These are phyloP conservation scores for Apostasia ramifera DNA, from an alignment of 106 monocot species.

Conservation along the genomic window DNA sequence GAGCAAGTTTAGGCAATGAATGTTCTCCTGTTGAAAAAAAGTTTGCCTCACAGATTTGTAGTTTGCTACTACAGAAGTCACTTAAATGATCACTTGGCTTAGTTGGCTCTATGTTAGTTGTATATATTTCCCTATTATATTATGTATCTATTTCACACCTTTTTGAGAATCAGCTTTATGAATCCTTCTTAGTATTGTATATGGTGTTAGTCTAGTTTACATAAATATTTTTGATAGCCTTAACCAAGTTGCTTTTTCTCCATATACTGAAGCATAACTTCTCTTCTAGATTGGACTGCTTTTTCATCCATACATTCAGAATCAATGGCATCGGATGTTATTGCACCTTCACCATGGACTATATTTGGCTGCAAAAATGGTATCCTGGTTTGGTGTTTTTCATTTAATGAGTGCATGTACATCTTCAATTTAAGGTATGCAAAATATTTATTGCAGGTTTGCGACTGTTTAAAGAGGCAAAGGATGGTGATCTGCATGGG, in stretches of 20 bases:
- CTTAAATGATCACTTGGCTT: no score
- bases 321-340: conserved; percentile 78
- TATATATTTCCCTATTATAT: no score
- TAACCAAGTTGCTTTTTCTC: not conserved
- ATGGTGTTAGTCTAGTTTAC: no score
- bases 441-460: conserved; percentile 39
- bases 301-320: conserved; percentile 68
- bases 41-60: no score
- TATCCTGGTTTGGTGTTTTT: conserved; percentile 19
- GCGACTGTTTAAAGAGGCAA: conserved; percentile 86
- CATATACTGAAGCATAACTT: conserved; percentile 1
- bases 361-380: conserved; percentile 98
- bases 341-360: conserved; percentile 93
- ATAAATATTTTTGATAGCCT: no score
- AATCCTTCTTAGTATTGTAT: no score
- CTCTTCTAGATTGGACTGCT: conserved; percentile 76
- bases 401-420: not conserved
- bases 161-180: no score
- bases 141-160: no score
- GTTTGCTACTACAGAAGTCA: no score
- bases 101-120: no score
- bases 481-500: conserved; percentile 63
- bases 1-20: no score
- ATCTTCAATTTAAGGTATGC: not conserved
- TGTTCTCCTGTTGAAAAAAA: no score